Conservation (phyloP, 768 basidiomycete genomes). For the Leccinum pellstonianum region DNA sequence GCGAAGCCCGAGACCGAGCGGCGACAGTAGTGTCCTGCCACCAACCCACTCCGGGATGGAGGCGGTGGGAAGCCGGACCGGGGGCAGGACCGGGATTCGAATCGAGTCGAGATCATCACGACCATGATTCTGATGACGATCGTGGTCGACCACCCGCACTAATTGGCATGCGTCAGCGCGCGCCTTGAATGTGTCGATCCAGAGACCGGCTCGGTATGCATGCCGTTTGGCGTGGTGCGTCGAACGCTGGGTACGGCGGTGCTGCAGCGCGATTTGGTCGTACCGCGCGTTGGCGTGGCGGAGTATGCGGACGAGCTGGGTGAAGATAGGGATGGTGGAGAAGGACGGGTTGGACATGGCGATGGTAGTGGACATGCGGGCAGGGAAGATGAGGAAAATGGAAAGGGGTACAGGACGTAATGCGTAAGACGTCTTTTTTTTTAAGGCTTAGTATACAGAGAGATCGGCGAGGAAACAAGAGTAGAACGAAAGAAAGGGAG, state of each 20-base stretch:
- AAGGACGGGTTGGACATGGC: constrained; percentile 16
- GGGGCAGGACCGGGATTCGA: background rate
- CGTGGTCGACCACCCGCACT: background rate
- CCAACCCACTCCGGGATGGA: background rate
- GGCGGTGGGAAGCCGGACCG: background rate
- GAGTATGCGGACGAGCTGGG: constrained; percentile 41
- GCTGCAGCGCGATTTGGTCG: constrained; percentile 35
- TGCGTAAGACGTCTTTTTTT: background rate
- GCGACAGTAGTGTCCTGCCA: background rate
- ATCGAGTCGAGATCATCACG: background rate
- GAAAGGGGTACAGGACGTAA: background rate
- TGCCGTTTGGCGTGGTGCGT: constrained; percentile 50
- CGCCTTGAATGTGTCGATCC: constrained; percentile 44
- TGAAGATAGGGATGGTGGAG: constrained; percentile 23
- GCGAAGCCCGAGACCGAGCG: constrained; percentile 4
- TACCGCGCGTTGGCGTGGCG: constrained; percentile 45
- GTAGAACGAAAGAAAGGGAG: background rate
- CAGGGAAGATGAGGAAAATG: background rate
- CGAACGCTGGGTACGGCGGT: constrained; percentile 36
- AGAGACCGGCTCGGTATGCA: constrained; percentile 44
- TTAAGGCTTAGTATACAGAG: background rate
- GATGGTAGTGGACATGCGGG: background rate
- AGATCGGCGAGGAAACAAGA: background rate
- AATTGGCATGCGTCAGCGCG: background rate
- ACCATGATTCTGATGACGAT: background rate